Evolutionary conservation across 2,329 filamentous ascomycete genomes (phyloP).

Genomic region (Arthrinium phaeospermum): DNA sequence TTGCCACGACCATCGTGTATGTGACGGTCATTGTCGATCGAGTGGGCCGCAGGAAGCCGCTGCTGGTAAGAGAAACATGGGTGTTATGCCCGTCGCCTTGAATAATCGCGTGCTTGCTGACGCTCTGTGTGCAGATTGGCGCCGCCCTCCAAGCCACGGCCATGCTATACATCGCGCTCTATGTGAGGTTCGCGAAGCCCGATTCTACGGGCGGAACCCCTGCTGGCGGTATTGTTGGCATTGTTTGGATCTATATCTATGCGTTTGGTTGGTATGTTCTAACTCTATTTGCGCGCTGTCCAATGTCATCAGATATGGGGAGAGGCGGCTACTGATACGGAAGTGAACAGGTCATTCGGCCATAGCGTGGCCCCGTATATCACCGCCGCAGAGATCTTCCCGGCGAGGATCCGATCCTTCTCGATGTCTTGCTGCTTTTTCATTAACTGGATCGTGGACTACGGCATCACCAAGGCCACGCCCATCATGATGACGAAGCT

Average conservation of each 20-base stretch:
- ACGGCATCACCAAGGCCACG: slow-evolving; percentile 39
- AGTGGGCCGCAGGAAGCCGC: slow-evolving; percentile 38
- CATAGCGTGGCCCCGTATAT: slow-evolving; percentile 36
- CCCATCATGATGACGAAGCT: slow-evolving; percentile 43
- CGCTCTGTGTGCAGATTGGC: slow-evolving; percentile 28
- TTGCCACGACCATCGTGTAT: slow-evolving; percentile 39
- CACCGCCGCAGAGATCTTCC: slow-evolving; percentile 41
- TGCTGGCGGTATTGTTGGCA: slow-evolving; percentile 47
- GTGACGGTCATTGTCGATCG: slow-evolving; percentile 40
- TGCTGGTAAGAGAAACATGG: slow-evolving; percentile 26
- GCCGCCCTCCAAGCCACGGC: slow-evolving; percentile 37
- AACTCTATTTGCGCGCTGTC: no score
- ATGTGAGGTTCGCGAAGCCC: slow-evolving; percentile 42
- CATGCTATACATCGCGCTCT: slow-evolving; percentile 41
- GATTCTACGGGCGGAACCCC: slow-evolving; percentile 39
- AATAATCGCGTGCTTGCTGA: not conserved
- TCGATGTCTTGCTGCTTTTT: slow-evolving; percentile 37
- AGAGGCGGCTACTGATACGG: not conserved
- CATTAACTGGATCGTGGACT: slow-evolving; percentile 41
- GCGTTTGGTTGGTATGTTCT: slow-evolving; percentile 23
- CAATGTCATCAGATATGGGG: not conserved
- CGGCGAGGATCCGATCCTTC: slow-evolving; percentile 38
- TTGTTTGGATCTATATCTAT: slow-evolving; percentile 42
- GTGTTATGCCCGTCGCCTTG: not conserved
- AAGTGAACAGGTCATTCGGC: slow-evolving; percentile 30